Conservation (phyloP, 495 filamentous ascomycete species). For the Rhizodiscina lignyota region DNA sequence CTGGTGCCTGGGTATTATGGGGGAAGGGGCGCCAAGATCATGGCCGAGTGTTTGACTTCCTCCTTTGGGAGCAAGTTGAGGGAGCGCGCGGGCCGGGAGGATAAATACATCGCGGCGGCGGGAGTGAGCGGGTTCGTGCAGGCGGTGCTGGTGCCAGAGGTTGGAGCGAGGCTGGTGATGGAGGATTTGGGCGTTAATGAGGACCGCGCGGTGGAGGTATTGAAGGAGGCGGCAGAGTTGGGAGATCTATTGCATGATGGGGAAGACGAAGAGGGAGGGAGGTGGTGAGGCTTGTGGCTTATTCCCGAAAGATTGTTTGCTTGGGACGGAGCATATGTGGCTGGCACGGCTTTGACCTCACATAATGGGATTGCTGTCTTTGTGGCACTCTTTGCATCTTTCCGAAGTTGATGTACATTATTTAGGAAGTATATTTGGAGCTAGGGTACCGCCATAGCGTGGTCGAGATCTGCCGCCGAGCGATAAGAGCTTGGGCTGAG, state of each 20-base stretch:
- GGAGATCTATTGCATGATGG: constrained; percentile 63
- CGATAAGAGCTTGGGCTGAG: too few relatives aligned
- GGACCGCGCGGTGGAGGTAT: constrained; percentile 46
- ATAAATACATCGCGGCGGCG: constrained; percentile 49
- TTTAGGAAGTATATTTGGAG: too few relatives aligned
- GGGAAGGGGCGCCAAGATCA: constrained; percentile 48
- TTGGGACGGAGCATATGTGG: too few relatives aligned
- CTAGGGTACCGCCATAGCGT: too few relatives aligned
- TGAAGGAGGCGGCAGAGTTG: constrained; percentile 59
- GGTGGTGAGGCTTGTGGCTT: too few relatives aligned
- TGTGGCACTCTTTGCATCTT: too few relatives aligned
- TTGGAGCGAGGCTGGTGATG: constrained; percentile 59
- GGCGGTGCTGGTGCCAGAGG: constrained; percentile 71
- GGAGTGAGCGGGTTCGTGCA: constrained; percentile 68
- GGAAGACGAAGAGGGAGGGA: constrained; percentile 28
- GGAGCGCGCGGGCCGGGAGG: constrained; percentile 40
- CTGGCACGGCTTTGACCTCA: too few relatives aligned
- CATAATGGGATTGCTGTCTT: too few relatives aligned
- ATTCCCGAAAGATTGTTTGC: too few relatives aligned
- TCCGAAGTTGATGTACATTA: too few relatives aligned
- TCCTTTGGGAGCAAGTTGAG: constrained; percentile 28
- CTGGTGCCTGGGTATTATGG: constrained; percentile 77
- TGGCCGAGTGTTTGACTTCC: constrained; percentile 47
- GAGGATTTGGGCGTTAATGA: constrained; percentile 66
- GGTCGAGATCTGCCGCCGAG: too few relatives aligned